Base-by-base conservation (phyloP, 2,329 filamentous ascomycete genomes). In the Talaromyces albobiverticillius region DNA sequence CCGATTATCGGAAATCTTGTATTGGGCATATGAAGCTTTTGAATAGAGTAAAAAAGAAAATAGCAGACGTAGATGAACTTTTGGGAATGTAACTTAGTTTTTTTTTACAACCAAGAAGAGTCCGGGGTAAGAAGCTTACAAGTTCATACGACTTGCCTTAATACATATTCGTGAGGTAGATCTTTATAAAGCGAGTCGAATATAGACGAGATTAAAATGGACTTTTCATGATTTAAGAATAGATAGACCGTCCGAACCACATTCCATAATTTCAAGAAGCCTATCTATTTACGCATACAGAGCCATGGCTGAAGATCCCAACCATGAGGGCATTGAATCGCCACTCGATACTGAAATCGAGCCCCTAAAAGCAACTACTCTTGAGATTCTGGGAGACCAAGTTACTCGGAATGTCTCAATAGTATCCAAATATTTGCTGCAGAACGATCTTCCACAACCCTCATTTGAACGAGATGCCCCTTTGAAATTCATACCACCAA, bases 401-500 rank as follows among this genome's bases (percentile, higher is more conserved):
- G 18, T 40, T 4, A 9, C 10, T 20, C 16, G 18, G 3, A 40
- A 40, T 13, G 36, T 22, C 9, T 22, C 5, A 16, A 20, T 40
- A 7, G 18, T 40, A 13, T 20, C 16, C 31, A 18, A 48, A n/a
- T 48, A 38, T 26, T n/a, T 48, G 46, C 31, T 14, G 23, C 14
- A 18, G 29, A 25, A 48, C 20, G 25, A 38, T 23, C 46, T 38
- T 23, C 51, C 55, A 2, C 25, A 49, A 10, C 55, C 51, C 8
- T 57, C 55, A 14, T 57, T 54, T 45, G 41, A 51, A 14, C 38
- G 51, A 16, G 36, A 57, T 54, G 46, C 46, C 14, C 51, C 55
- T 6, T 18, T 32, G 4, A 46, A 22, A 6, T 18, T 42, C 18
- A 23, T 57, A 9, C 51, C 59, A 1, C 20, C 51, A 16, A 36